Evolutionary conservation across 495 filamentous ascomycete species (phyloP).

Genomic region (Annulohypoxylon maeteangense): DNA sequence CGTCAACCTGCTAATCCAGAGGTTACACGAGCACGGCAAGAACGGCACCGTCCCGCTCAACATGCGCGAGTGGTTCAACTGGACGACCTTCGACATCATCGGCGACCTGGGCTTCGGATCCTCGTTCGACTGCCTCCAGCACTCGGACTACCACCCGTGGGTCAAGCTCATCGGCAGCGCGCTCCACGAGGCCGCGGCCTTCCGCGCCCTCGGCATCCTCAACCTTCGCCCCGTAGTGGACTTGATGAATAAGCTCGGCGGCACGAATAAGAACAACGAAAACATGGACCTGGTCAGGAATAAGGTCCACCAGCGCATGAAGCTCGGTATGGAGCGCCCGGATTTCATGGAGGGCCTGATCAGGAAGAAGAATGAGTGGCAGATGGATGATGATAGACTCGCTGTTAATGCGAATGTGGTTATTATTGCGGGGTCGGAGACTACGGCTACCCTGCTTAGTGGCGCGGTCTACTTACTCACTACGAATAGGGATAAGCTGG

Average conservation of each 20-base stretch:
- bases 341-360: conserved; percentile 64
- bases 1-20: conserved; percentile 58
- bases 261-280: conserved; percentile 47
- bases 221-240: conserved; percentile 26
- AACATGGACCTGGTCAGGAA: conserved; percentile 50
- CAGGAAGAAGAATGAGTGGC: conserved; percentile 57
- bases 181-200: conserved; percentile 46
- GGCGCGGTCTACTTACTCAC: conserved; percentile 64
- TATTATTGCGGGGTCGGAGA: conserved; percentile 69
- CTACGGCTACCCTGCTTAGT: conserved; percentile 67
- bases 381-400: conserved; percentile 49
- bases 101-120: conserved; percentile 70
- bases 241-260: conserved; percentile 10
- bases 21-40: conserved; percentile 52
- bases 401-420: conserved; percentile 54
- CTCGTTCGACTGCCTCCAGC: conserved; percentile 63
- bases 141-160: conserved; percentile 63
- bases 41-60: conserved; percentile 50
- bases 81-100: conserved; percentile 69
- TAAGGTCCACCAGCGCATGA: conserved; percentile 58
- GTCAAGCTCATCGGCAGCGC: conserved; percentile 58
- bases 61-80: conserved; percentile 67
- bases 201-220: conserved; percentile 43
- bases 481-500: conserved; percentile 55
- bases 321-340: conserved; percentile 50